Conservation (phyloP, 441 rosid species). For the Adansonia gregorii region DNA sequence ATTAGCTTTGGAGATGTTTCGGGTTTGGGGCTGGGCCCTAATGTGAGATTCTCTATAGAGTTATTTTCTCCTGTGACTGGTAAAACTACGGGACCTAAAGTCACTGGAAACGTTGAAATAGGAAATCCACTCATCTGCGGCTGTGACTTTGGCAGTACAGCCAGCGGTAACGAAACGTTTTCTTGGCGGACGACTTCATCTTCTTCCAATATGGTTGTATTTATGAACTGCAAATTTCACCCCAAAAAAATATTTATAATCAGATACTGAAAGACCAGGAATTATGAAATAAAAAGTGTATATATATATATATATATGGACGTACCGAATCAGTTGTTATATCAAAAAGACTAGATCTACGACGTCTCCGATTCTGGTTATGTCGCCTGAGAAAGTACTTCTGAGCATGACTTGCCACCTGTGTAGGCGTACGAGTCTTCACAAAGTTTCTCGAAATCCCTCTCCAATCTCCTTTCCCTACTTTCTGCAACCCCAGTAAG, state of each 20-base stretch:
- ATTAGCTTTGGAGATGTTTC: slow-evolving; percentile 30
- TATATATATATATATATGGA: neutral
- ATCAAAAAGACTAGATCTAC: slow-evolving; percentile 89
- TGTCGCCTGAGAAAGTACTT: slow-evolving; percentile 82
- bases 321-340: slow-evolving; percentile 74
- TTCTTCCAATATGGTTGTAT: slow-evolving; percentile 48
- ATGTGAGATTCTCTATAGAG: slow-evolving; percentile 34
- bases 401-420: slow-evolving; percentile 95
- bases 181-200: slow-evolving; percentile 39
- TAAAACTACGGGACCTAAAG: slow-evolving; percentile 22
- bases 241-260: neutral
- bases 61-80: slow-evolving; percentile 29
- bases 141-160: slow-evolving; percentile 21
- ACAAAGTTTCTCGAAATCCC: slow-evolving; percentile 89
- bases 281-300: neutral
- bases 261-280: neutral
- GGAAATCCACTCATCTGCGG: slow-evolving; percentile 33
- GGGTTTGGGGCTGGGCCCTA: slow-evolving; percentile 31
- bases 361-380: slow-evolving; percentile 77
- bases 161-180: slow-evolving; percentile 22
- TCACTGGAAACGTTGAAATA: slow-evolving; percentile 35
- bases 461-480: slow-evolving; percentile 95
- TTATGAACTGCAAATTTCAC: slow-evolving; percentile 34
- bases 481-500: slow-evolving; percentile 73
- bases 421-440: slow-evolving; percentile 89